A percentile compares a stretch with the other conserved stretches of the same genome.
Evolutionary conservation across 2,329 filamentous ascomycete species (phyloP).

Genomic region (Talaromyces pinophilus): DNA sequence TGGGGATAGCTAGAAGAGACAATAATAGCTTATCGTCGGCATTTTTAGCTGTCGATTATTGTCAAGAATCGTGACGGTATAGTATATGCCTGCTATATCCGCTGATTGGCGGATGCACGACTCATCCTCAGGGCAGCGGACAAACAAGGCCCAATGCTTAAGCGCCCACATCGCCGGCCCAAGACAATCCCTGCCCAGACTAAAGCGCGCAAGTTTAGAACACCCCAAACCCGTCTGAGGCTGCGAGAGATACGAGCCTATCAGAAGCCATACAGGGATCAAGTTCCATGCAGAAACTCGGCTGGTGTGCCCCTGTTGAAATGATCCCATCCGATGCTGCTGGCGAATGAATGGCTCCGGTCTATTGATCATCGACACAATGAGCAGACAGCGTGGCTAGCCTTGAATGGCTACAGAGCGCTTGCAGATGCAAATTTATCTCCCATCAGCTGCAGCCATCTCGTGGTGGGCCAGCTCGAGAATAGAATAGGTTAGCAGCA

Average conservation of each 20-base stretch:
- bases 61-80: not conserved
- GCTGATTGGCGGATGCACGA: constrained; percentile 15
- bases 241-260: constrained; percentile 8
- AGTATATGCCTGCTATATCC: not conserved
- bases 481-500: constrained; percentile 2
- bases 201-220: not conserved
- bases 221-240: not conserved
- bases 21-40: not conserved
- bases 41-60: not conserved
- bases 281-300: constrained; percentile 5
- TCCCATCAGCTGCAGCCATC: constrained; percentile 10
- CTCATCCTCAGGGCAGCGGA: constrained; percentile 8
- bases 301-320: constrained; percentile 18
- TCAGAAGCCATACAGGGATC: not conserved
- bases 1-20: not conserved
- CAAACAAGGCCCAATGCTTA: constrained; percentile 17
- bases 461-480: constrained; percentile 10
- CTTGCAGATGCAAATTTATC: constrained; percentile 3
- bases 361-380: constrained; percentile 4
- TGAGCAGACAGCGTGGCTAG: constrained; percentile 11
- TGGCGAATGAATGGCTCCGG: constrained; percentile 17
- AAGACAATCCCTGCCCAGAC: constrained; percentile 8
- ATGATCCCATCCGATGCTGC: constrained; percentile 6
- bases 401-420: constrained; percentile 19
- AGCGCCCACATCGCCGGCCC: constrained; percentile 15